Evolutionary conservation across 768 basidiomycete genomes (phyloP).

Genomic region (Amanita molliuscula): DNA sequence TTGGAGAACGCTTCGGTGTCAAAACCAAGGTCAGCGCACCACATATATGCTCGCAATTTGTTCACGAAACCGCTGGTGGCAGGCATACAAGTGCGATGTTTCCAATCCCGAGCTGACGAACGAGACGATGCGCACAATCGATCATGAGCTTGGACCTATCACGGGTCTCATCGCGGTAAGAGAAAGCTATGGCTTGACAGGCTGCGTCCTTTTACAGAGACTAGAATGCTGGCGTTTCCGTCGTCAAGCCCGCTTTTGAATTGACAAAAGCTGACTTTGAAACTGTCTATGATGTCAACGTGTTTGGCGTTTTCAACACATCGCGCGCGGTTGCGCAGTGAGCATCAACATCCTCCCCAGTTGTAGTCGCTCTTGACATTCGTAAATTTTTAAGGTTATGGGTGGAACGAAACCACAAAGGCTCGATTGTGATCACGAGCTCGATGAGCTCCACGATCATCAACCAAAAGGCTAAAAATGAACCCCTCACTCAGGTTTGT

Average conservation of each 20-base stretch:
- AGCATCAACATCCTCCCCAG: constrained; percentile 4
- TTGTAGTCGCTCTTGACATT: background rate
- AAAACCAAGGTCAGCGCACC: constrained; percentile 25
- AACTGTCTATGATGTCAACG: constrained; percentile 46
- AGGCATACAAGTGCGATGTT: constrained; percentile 60
- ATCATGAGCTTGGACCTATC: constrained; percentile 37
- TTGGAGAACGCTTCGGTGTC: constrained; percentile 35
- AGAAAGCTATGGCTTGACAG: background rate
- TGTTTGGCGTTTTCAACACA: constrained; percentile 58
- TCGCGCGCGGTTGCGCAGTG: constrained; percentile 48
- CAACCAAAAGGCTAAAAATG: constrained; percentile 34
- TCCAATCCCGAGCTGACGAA: constrained; percentile 32
- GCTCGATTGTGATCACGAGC: constrained; percentile 54
- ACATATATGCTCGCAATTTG: background rate
- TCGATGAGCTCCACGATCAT: constrained; percentile 64
- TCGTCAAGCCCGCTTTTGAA: constrained; percentile 52
- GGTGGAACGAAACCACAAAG: constrained; percentile 23
- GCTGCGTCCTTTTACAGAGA: background rate
- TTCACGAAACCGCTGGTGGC: background rate
- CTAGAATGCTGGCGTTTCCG: constrained; percentile 54
- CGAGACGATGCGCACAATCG: constrained; percentile 35
- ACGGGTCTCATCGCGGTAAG: constrained; percentile 46
- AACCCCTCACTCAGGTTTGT: constrained; percentile 40
- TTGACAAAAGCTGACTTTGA: constrained; percentile 45
- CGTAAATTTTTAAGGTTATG: constrained; percentile 26